These are phyloP conservation scores for Sclerotinia trifoliorum DNA, from an alignment of 2,329 filamentous ascomycete genomes.

Conservation along the genomic window DNA sequence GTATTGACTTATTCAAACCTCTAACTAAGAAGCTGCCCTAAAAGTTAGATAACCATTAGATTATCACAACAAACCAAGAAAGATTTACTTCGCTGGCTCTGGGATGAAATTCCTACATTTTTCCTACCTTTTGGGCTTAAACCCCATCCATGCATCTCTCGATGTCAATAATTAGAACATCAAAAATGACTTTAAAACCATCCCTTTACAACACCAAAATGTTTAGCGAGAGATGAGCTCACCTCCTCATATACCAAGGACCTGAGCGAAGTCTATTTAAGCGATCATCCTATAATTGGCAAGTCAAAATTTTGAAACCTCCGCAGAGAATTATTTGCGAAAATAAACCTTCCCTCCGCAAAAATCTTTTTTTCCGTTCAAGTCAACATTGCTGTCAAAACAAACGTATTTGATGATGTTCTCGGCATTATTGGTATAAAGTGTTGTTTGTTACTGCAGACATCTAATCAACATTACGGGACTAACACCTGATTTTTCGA, in stretches of 20 bases:
- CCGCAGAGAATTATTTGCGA: background rate
- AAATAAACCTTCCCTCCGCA: background rate
- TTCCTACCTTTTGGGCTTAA: constrained; percentile 43
- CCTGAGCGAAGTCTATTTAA: constrained; percentile 27
- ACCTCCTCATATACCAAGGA: constrained; percentile 30
- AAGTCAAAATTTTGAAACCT: constrained; percentile 27
- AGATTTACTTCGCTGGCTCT: constrained; percentile 44
- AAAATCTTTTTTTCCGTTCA: no score
- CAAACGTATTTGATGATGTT: background rate
- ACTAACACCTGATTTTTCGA: constrained; percentile 24
- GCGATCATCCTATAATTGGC: constrained; percentile 35
- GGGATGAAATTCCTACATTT: constrained; percentile 43
- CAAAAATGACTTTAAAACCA: constrained; percentile 56
- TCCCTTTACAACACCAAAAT: constrained; percentile 36
- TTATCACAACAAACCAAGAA: constrained; percentile 35
- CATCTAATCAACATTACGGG: constrained; percentile 25
- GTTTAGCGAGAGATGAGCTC: constrained; percentile 24
- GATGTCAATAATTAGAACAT: constrained; percentile 45
- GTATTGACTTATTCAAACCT: constrained; percentile 21
- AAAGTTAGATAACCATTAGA: background rate
- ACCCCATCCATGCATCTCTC: constrained; percentile 45
- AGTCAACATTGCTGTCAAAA: background rate
- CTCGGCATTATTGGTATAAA: constrained; percentile 27
- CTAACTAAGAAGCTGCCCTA: constrained; percentile 35
- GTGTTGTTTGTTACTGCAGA: constrained; percentile 28